Evolutionary conservation across 164 flowering plant genomes (phyloP), one percentile per base, ranked within the genome.

Genomic region (Kingdonia uniflora): DNA sequence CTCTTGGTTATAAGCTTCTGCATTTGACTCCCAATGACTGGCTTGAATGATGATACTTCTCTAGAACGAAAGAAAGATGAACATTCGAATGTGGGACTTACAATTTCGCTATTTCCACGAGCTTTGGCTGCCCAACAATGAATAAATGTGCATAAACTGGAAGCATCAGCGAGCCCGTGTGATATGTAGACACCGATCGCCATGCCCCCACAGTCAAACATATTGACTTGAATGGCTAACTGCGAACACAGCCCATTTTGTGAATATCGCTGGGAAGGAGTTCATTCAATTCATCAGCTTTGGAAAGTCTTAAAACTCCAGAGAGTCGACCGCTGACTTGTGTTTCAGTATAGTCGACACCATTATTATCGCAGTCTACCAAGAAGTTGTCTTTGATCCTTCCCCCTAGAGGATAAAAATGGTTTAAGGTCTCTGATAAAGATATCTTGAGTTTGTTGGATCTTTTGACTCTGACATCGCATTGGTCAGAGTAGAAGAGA

Each of bases 1-100:
- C 81, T 75, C 54, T 44, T 74, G 0, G 79, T 75, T 0, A 52
- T 50, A 24, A 62, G 49, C 17, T 64, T 62, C 15, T 26, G 16
- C 2, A 38, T 22, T 2, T 7, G 55, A 11, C 11, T 4, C 11
- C 29, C 16, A 11, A 19, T 6, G 23, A 19, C 22, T 14, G 17
- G 26, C 0, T 1, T 13, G 6, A 5, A 20, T 1, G 19, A 14
- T 19, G 17, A 17, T 38, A 37, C 44, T 46, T 33, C 20, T 56
- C 46, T 20, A 35, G 61, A 1, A 61, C 71, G 55, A 37, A 48
- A 57, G 11, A 49, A 26, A 23, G 39, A 2, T 8, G 46, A 29
- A 1, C 46, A 48, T 15, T 37, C 45, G 13, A 57, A 57, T 23
- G 16, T 48, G 10, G 60, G 60, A n/a, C n/a, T 1, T n/a, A 48